Evolutionary conservation across 371 early-diverging fungal species (phyloP).

Genomic region (Dinochytrium kinnereticum): DNA sequence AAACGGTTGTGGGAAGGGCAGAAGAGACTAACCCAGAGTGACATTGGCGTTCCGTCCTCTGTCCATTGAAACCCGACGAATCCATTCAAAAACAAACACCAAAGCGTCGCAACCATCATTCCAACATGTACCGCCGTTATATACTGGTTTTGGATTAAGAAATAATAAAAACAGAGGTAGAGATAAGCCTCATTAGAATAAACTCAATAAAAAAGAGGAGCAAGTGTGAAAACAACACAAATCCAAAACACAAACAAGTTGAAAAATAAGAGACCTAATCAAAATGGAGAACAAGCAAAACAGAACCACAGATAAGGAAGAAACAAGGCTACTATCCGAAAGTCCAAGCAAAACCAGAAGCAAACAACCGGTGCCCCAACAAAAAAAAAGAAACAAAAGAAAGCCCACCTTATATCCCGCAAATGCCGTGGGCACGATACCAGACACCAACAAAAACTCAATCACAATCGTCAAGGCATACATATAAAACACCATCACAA

Average conservation of each 20-base stretch:
- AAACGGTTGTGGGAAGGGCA: too few species aligned
- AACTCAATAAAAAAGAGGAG: conserved; percentile 11
- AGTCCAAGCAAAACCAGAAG: too few species aligned
- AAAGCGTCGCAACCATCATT: conserved; percentile 81
- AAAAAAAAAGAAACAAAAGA: not conserved
- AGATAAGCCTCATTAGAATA: not conserved
- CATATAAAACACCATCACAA: conserved; percentile 95
- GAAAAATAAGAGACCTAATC: too few species aligned
- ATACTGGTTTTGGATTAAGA: too few species aligned
- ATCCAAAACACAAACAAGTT: too few species aligned
- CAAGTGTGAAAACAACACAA: too few species aligned
- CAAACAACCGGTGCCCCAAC: not conserved
- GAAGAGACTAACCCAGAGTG: conserved; percentile 83
- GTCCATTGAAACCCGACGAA: conserved; percentile 96
- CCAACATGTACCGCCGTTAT: conserved; percentile 86
- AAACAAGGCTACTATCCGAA: too few species aligned
- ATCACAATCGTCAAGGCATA: conserved; percentile 84
- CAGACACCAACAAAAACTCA: conserved; percentile 86
- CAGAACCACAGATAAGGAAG: too few species aligned
- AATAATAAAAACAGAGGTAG: too few species aligned
- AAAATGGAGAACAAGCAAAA: too few species aligned
- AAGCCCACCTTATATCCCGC: conserved; percentile 72
- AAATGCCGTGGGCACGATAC: conserved; percentile 86
- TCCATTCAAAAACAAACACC: conserved; percentile 92
- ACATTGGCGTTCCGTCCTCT: conserved; percentile 92